Evolutionary conservation across 441 rosid genomes (phyloP).

Genomic region (Gossypium gossypioides): DNA sequence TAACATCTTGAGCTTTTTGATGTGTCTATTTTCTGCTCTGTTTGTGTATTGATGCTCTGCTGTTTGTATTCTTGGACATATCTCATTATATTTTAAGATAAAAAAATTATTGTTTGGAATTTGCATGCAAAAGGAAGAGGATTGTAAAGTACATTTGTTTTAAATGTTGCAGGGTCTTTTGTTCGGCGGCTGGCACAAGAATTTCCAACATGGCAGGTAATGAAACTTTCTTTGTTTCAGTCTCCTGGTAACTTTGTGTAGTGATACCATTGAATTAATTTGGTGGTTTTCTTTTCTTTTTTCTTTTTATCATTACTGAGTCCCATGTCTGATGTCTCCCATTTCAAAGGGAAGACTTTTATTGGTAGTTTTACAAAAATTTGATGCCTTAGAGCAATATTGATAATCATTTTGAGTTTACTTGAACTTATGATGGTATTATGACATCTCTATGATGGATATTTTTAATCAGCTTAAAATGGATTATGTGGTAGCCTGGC

Average conservation of each 20-base stretch:
- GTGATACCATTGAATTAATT: neutral
- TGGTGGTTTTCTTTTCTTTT: neutral
- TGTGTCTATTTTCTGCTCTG: neutral
- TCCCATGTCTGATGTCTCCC: neutral
- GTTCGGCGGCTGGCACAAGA: conserved; percentile 75
- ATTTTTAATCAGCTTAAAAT: neutral
- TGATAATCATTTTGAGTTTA: neutral
- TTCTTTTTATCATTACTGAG: neutral
- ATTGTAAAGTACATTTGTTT: conserved; percentile 1
- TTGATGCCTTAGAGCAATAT: neutral
- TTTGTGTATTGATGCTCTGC: neutral
- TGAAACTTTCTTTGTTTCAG: neutral
- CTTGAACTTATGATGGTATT: neutral
- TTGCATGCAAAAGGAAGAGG: neutral
- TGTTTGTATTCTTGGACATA: neutral
- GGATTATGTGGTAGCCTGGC: neutral
- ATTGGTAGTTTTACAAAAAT: neutral
- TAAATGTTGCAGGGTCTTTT: conserved; percentile 54
- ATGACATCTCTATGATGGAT: neutral
- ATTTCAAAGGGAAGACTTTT: neutral
- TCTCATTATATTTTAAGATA: neutral
- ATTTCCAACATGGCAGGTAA: conserved; percentile 93
- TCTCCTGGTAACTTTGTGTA: neutral
- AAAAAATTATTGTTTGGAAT: conserved; percentile 1
- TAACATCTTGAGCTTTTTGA: neutral